phyloP scores from a whole-genome alignment of 805 yeast species.

The Hemisphaericaspora nanyangensis region DNA sequence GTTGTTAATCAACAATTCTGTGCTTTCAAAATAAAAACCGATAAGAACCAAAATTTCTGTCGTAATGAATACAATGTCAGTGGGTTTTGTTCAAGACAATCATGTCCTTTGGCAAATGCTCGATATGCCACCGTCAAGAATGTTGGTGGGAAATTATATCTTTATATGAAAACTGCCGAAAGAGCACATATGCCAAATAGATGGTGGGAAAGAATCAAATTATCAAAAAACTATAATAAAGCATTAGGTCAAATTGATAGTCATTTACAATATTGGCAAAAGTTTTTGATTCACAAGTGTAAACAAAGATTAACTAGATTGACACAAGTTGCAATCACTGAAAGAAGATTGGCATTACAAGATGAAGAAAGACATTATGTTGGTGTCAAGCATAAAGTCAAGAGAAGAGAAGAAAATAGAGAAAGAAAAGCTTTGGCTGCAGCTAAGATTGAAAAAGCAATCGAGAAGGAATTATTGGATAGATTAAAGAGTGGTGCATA shows the following conservation, averaged over 20 bases:
- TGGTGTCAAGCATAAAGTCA: slow-evolving; percentile 89
- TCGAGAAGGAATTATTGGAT: slow-evolving; percentile 91
- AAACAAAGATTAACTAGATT: slow-evolving; percentile 93
- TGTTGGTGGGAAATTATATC: slow-evolving; percentile 71
- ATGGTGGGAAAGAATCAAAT: slow-evolving; percentile 91
- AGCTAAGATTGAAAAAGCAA: slow-evolving; percentile 93
- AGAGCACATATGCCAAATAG: slow-evolving; percentile 94
- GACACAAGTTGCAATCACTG: slow-evolving; percentile 93
- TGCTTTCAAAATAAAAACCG: slow-evolving; percentile 87
- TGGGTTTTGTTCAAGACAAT: slow-evolving; percentile 88
- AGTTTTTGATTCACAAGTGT: slow-evolving; percentile 85
- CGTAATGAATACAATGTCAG: slow-evolving; percentile 94
- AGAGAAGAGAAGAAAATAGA: slow-evolving; percentile 88
- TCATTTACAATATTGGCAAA: slow-evolving; percentile 89
- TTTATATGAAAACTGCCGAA: slow-evolving; percentile 96
- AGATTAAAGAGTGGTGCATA: slow-evolving; percentile 97
- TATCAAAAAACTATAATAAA: slow-evolving; percentile 82
- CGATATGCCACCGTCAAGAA: slow-evolving; percentile 84
- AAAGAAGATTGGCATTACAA: slow-evolving; percentile 85
- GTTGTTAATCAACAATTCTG: slow-evolving; percentile 94
- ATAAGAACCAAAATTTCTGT: slow-evolving; percentile 88
- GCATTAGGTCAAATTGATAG: slow-evolving; percentile 89
- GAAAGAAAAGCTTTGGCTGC: slow-evolving; percentile 97
- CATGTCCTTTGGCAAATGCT: slow-evolving; percentile 95
- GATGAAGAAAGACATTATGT: slow-evolving; percentile 93